Conservation (phyloP, 768 basidiomycete species). For the Pleurotus salmoneostramineus region DNA sequence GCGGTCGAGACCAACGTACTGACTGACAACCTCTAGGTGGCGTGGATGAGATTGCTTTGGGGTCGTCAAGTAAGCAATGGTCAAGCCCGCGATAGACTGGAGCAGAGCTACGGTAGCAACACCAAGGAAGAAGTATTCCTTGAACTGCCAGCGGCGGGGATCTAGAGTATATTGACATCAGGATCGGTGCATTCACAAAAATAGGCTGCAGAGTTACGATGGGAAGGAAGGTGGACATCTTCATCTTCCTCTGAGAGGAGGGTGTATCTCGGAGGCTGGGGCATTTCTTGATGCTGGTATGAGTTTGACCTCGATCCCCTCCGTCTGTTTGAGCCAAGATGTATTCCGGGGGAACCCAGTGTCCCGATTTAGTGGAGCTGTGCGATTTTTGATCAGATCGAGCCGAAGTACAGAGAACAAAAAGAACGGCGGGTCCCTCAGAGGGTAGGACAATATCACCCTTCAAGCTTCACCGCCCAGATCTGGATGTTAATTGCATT, state of each 20-base stretch:
- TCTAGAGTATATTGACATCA: no score
- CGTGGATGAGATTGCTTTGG: not conserved
- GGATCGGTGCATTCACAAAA: no score
- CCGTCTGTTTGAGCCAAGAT: not conserved
- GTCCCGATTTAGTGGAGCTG: not conserved
- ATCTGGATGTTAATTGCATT: conserved; percentile 3
- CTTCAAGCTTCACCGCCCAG: not conserved
- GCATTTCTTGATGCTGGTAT: not conserved
- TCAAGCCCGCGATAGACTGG: not conserved
- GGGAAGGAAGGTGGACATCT: not conserved
- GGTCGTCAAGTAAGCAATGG: not conserved
- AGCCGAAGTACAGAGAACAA: not conserved
- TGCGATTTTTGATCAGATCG: not conserved
- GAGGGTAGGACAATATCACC: not conserved
- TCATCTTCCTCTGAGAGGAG: not conserved
- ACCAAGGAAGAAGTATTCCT: not conserved
- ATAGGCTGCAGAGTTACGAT: not conserved
- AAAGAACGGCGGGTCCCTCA: not conserved
- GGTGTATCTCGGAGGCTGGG: not conserved
- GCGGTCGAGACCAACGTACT: conserved; percentile 4
- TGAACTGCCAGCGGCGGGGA: not conserved
- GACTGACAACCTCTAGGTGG: conserved; percentile 3
- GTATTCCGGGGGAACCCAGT: not conserved
- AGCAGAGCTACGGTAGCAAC: not conserved
- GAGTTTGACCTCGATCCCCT: not conserved